Evolutionary conservation across 441 rosid genomes (phyloP).

Genomic region (Populus trichocarpa): DNA sequence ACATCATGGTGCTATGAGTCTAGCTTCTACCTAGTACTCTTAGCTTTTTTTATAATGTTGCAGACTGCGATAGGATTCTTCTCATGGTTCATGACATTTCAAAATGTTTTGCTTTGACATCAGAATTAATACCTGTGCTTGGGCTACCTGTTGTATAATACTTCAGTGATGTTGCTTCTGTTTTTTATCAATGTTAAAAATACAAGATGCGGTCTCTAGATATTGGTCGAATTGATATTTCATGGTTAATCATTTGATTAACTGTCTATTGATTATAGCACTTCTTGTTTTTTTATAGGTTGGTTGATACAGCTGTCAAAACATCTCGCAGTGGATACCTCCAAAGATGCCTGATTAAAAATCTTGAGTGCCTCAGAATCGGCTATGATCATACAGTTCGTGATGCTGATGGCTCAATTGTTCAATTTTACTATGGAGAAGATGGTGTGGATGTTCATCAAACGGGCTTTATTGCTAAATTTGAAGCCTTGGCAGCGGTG

Average conservation of each 20-base stretch:
- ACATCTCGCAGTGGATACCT: slow-evolving; percentile 99
- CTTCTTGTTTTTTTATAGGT: slow-evolving; percentile 43
- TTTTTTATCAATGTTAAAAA: neutral
- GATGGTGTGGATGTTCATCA: slow-evolving; percentile 98
- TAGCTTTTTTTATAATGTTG: too few relatives aligned
- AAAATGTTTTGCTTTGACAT: neutral
- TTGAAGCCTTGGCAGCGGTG: slow-evolving; percentile 64
- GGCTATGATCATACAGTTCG: slow-evolving; percentile 95
- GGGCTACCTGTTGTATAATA: neutral
- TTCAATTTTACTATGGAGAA: slow-evolving; percentile 96
- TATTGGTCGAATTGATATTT: neutral
- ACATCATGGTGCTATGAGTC: too few relatives aligned
- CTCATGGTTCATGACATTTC: neutral
- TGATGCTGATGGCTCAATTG: slow-evolving; percentile 91
- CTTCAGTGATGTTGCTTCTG: neutral
- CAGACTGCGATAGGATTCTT: too few relatives aligned
- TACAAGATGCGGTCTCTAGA: neutral
- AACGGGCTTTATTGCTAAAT: slow-evolving; percentile 75
- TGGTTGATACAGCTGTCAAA: slow-evolving; percentile 99
- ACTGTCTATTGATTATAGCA: slow-evolving; percentile 19
- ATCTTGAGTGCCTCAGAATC: slow-evolving; percentile 91
- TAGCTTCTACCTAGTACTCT: too few relatives aligned
- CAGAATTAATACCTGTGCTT: neutral
- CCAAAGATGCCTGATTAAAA: slow-evolving; percentile 97
- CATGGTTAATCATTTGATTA: slow-evolving; percentile 1